Percentiles rank a stretch among this genome's conserved stretches.
phyloP scores from a whole-genome alignment of 306 rosid species.

The Dalbergia cultrata region DNA sequence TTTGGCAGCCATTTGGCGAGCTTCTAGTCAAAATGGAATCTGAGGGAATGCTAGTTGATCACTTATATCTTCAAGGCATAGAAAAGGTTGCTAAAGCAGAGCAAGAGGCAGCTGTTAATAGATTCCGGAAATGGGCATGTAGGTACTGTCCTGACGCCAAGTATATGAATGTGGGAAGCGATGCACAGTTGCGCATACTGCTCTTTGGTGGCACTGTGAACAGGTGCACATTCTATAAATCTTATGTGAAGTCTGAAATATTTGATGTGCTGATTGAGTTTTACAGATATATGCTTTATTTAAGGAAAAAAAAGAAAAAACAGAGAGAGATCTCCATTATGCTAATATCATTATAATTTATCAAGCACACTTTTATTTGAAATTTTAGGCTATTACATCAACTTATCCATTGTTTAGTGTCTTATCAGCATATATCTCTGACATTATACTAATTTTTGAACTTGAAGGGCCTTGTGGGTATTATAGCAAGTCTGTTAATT shows the following conservation, averaged over 20 bases:
- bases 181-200: constrained; percentile 85
- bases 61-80: constrained; percentile 75
- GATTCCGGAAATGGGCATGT: constrained; percentile 93
- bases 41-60: constrained; percentile 96
- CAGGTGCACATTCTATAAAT: constrained; percentile 61
- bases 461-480: constrained; percentile 1
- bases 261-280: constrained; percentile 12
- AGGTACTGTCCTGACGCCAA: constrained; percentile 87
- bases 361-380: constrained; percentile 3
- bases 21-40: constrained; percentile 91
- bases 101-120: constrained; percentile 77
- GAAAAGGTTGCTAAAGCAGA: constrained; percentile 91
- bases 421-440: neutral
- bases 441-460: constrained; percentile 12
- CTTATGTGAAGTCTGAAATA: neutral
- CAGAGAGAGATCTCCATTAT: constrained; percentile 9
- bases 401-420: constrained; percentile 26
- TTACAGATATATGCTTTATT: constrained; percentile 28
- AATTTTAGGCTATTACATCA: neutral
- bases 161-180: constrained; percentile 97
- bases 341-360: constrained; percentile 11
- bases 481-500: neutral
- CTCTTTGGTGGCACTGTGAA: constrained; percentile 86
- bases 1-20: constrained; percentile 91
- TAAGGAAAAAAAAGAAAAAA: too few species aligned